Evolutionary conservation across 371 early-diverging fungal species (phyloP).

Genomic region (Dentiscutata heterogama): DNA sequence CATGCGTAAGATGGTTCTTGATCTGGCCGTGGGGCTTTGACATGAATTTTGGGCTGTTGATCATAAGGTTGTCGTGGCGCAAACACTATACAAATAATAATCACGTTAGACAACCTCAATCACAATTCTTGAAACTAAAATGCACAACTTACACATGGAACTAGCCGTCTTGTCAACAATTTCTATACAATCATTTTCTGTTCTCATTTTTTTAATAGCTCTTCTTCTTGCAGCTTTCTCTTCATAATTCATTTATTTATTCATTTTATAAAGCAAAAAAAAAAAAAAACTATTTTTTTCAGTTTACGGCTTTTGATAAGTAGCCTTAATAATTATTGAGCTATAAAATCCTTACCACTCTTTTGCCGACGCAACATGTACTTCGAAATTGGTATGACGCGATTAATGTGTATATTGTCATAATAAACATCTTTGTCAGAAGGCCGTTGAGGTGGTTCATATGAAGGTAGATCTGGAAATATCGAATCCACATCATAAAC

Average conservation of each 20-base stretch:
- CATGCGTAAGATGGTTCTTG: neutral
- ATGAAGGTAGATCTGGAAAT: conserved; percentile 23
- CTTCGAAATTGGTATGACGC: conserved; percentile 27
- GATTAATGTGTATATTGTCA: conserved; percentile 10
- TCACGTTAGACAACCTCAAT: neutral
- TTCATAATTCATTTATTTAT: neutral
- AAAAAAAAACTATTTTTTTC: too few species aligned
- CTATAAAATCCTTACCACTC: neutral
- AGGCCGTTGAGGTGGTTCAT: neutral
- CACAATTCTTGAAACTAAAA: too few species aligned
- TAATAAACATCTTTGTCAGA: conserved; percentile 8
- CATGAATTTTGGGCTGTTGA: neutral
- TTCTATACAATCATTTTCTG: neutral
- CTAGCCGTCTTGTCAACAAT: neutral
- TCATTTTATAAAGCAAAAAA: too few species aligned
- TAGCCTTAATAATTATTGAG: too few species aligned
- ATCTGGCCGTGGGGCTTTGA: neutral
- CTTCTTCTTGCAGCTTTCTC: neutral
- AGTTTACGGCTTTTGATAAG: too few species aligned
- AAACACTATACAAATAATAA: conserved; percentile 18
- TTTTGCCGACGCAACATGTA: neutral
- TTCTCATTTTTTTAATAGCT: conserved; percentile 8
- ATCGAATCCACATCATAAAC: conserved; percentile 8
- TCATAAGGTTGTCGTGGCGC: neutral
- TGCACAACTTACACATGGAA: too few species aligned